Percentiles rank a stretch among this genome's conserved stretches.
These are phyloP conservation scores for Coprinopsis marcescibilis DNA, from an alignment of 768 basidiomycete genomes.

Conservation along the genomic window DNA sequence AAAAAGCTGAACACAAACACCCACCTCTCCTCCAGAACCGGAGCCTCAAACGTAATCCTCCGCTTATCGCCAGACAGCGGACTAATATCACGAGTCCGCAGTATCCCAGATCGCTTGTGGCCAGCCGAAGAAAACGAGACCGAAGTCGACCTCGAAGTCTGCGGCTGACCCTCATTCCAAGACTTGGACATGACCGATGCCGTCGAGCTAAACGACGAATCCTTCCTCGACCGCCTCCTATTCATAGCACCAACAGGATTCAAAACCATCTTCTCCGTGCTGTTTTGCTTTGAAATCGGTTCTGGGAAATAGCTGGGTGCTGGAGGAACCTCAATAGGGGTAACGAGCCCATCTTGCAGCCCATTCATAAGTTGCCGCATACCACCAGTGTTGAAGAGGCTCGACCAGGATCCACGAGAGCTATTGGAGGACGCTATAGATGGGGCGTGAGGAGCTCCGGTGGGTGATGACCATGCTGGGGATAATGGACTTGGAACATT, in stretches of 20 bases:
- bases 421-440: constrained; percentile 50
- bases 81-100: constrained; percentile 32
- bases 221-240: constrained; percentile 17
- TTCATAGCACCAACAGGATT: constrained; percentile 2
- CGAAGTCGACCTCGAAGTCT: constrained; percentile 28
- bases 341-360: constrained; percentile 41
- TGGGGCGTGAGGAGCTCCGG: constrained; percentile 31
- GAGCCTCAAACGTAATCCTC: constrained; percentile 33
- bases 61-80: constrained; percentile 19
- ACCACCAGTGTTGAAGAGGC: constrained; percentile 60
- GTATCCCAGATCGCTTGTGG: constrained; percentile 35
- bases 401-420: constrained; percentile 79
- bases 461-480: constrained; percentile 46
- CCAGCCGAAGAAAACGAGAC: constrained; percentile 39
- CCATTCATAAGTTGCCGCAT: constrained; percentile 68
- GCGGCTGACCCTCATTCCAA: constrained; percentile 42
- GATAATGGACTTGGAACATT: constrained; percentile 37
- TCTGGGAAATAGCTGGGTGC: constrained; percentile 20
- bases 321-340: constrained; percentile 27
- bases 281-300: background rate
- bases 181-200: constrained; percentile 40
- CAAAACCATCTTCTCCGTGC: constrained; percentile 12
- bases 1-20: constrained; percentile 14
- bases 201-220: constrained; percentile 22
- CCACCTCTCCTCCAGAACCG: constrained; percentile 17